Evolutionary conservation across 192 early-diverging fungal genomes (phyloP).

Genomic region (Powellomyces hirtus): DNA sequence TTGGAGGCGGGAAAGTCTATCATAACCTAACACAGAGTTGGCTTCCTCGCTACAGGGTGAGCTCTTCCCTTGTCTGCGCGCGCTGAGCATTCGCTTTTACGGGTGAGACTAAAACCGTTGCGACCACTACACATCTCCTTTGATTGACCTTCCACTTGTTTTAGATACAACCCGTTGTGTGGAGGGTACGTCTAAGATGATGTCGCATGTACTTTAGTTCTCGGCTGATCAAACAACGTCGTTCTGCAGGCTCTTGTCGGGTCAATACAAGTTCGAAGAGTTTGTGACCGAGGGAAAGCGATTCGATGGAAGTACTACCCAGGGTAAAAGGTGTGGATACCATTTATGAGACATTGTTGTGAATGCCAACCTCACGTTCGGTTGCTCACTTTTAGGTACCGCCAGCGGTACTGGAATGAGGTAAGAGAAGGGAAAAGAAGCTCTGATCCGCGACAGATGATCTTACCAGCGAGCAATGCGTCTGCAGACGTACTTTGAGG

Average conservation of each 20-base stretch:
- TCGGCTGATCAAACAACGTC: neutral
- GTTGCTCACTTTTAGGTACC: constrained; percentile 23
- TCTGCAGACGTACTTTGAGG: constrained; percentile 50
- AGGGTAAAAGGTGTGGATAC: constrained; percentile 25
- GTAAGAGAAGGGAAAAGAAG: neutral
- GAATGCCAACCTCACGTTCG: neutral
- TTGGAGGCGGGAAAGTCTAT: neutral
- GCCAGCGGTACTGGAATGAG: constrained; percentile 43
- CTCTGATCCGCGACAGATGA: too few species aligned
- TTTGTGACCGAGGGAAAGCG: constrained; percentile 29
- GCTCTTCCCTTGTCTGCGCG: constrained; percentile 58
- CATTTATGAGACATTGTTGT: neutral
- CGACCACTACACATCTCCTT: too few species aligned
- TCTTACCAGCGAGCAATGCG: too few species aligned
- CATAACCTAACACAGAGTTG: constrained; percentile 14
- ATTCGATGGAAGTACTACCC: constrained; percentile 31
- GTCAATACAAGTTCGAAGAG: constrained; percentile 34
- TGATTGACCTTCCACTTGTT: too few species aligned
- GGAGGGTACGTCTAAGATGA: constrained; percentile 43
- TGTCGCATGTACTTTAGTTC: neutral
- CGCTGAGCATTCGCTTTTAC: constrained; percentile 61
- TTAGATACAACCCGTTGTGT: constrained; percentile 65
- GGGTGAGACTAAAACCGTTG: too few species aligned
- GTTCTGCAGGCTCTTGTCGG: constrained; percentile 24
- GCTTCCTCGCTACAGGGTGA: constrained; percentile 32